Evolutionary conservation across 2,329 filamentous ascomycete genomes (phyloP), one percentile per base, ranked within the genome.

Genomic region (Fusarium fujikuroi): DNA sequence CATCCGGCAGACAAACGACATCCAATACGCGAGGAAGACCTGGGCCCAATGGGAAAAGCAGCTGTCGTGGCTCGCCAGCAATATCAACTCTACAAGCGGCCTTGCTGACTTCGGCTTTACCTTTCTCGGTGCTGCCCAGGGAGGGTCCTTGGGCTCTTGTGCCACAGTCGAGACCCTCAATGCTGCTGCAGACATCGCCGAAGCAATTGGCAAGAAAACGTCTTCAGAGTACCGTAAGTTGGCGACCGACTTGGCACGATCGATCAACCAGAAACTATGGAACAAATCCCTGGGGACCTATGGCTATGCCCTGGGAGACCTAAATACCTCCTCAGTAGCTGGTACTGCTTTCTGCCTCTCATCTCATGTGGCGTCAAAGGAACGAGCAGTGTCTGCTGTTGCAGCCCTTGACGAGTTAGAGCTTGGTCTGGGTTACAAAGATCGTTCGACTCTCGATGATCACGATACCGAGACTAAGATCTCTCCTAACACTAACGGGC

Each of bases 401-500:
- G 43, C 62, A 50, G 40, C 63, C 3, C 21, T 65, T 25, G 63
- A 47, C 5, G n/a, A 65, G 12, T 50, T 65, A 4, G 39, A 37
- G 18, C 23, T 65, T 2, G 63, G 60, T 3, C 60, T 49, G 16
- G 60, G 63, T 11, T 66, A 66, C 15, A 32, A 64, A 14, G 63
- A 66, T n/a, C 62, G 62, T 19, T 64, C 63, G 0, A 44, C 19
- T 2, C 43, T 62, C 6, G 23, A 66, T 15, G 39, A 43, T 11
- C 39, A 57, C 14, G 47, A 36, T 11, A 63, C 28, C 1, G 52
- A 63, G 4, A 53, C 60, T 4, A 66, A 62, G 18, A 66, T 65
- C 28, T 64, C 60, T 10, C 60, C 63, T 10, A 66, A 64, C n/a
- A 66, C 63, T 6, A 66, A 66, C 19, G 63, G 63, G 0, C 44